Evolutionary conservation across 306 rosid genomes (phyloP).

Genomic region (Adenanthera pavonina): DNA sequence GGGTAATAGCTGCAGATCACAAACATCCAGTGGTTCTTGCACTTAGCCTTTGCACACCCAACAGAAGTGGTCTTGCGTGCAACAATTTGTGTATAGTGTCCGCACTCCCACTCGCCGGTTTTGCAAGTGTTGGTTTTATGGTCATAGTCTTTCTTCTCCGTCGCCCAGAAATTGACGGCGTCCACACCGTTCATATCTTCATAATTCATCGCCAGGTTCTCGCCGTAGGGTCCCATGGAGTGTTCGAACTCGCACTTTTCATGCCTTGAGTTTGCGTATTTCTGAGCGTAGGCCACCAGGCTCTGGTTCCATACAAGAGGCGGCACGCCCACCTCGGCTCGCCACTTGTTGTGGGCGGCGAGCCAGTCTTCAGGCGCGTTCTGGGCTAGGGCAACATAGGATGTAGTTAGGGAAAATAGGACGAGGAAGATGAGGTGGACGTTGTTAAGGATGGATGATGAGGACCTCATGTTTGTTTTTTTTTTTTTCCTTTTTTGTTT

Average conservation of each 20-base stretch:
- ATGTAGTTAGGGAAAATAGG: neutral
- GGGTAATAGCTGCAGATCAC: constrained; percentile 6
- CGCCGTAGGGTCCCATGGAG: constrained; percentile 67
- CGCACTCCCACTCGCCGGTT: constrained; percentile 54
- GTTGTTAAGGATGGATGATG: neutral
- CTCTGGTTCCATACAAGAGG: constrained; percentile 61
- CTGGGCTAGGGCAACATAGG: neutral
- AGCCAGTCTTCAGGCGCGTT: neutral
- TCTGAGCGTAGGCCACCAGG: constrained; percentile 57
- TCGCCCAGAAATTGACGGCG: constrained; percentile 65
- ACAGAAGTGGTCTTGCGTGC: constrained; percentile 43
- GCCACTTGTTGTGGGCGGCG: constrained; percentile 59
- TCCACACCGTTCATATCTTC: constrained; percentile 42
- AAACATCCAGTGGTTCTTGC: constrained; percentile 9
- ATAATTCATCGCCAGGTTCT: constrained; percentile 60
- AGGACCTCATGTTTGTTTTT: neutral
- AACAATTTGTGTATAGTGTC: constrained; percentile 71
- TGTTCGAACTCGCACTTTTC: constrained; percentile 59
- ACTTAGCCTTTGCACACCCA: constrained; percentile 54
- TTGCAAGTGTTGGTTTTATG: constrained; percentile 51
- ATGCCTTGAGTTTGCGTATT: constrained; percentile 49
- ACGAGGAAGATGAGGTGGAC: neutral
- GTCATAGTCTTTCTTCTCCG: constrained; percentile 58
- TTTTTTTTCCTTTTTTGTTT: neutral
- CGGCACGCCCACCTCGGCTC: constrained; percentile 60